A percentile compares a stretch with the other conserved stretches of the same genome.
These are phyloP conservation scores for Saccharomycopsis sp. DNA, from an alignment of 805 yeast genomes.

Conservation along the genomic window DNA sequence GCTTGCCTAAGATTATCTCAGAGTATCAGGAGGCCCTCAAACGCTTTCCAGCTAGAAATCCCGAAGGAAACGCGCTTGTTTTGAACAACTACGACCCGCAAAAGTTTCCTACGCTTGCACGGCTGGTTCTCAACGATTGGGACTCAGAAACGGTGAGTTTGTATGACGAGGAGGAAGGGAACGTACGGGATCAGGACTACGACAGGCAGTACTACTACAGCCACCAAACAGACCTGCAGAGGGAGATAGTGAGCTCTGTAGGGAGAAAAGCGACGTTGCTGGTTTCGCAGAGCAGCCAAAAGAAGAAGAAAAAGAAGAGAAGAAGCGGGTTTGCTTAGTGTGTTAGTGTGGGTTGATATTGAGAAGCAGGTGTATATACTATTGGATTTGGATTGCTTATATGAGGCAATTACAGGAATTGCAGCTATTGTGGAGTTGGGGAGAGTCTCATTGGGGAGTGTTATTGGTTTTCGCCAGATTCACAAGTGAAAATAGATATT, in stretches of 20 bases:
- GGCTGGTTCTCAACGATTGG: neutral
- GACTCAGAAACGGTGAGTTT: neutral
- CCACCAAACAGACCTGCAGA: neutral
- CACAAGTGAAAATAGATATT: too few relatives aligned
- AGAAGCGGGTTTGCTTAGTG: slow-evolving; percentile 13
- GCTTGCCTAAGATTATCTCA: neutral
- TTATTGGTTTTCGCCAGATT: too few relatives aligned
- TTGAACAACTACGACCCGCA: neutral
- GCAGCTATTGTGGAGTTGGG: too few relatives aligned
- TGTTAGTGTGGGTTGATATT: too few relatives aligned
- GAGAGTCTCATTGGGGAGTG: too few relatives aligned
- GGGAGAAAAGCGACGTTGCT: neutral
- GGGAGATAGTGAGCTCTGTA: neutral
- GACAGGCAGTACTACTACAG: neutral
- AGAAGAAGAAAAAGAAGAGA: slow-evolving; percentile 5
- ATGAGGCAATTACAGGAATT: too few relatives aligned
- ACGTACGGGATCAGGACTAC: neutral
- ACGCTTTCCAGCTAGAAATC: neutral
- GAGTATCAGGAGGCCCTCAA: neutral
- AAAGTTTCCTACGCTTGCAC: neutral
- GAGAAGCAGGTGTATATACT: too few relatives aligned
- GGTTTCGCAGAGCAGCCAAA: neutral
- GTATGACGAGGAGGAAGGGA: neutral
- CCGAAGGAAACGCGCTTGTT: neutral
- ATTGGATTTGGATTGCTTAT: too few relatives aligned